Evolutionary conservation across 1,284 basidiomycete species (phyloP).

Genomic region (Salmacisia buchloeana): DNA sequence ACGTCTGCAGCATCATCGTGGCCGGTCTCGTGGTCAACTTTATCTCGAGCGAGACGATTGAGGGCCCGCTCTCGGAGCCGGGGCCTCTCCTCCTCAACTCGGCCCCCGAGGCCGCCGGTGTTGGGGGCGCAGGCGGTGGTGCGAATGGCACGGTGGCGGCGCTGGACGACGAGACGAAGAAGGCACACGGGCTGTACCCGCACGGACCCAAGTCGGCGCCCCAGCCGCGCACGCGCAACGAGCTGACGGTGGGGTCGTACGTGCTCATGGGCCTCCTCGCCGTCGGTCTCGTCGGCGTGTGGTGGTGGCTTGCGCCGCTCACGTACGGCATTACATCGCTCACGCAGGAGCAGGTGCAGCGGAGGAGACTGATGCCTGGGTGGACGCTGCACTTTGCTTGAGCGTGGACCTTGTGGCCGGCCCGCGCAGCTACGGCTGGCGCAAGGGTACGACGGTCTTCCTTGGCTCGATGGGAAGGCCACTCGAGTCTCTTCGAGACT

Average conservation of each 20-base stretch:
- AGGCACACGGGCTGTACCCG: not conserved
- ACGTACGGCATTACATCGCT: constrained; percentile 39
- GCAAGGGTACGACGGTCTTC: too few relatives aligned
- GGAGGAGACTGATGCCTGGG: constrained; percentile 25
- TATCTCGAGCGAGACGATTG: constrained; percentile 64
- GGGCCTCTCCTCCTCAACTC: constrained; percentile 53
- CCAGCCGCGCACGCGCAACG: not conserved
- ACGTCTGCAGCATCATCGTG: constrained; percentile 78
- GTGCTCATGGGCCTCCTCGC: constrained; percentile 14
- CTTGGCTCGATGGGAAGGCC: too few relatives aligned
- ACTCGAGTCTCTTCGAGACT: too few relatives aligned
- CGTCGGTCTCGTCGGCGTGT: constrained; percentile 22
- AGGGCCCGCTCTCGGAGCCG: constrained; percentile 75
- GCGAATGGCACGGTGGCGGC: too few relatives aligned
- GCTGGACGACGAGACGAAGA: not conserved
- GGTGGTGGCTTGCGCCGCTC: constrained; percentile 38
- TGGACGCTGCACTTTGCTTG: constrained; percentile 39
- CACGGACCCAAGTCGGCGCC: not conserved
- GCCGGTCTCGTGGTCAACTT: constrained; percentile 89
- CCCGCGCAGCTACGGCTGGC: too few relatives aligned
- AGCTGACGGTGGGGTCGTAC: not conserved
- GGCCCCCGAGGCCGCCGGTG: constrained; percentile 19
- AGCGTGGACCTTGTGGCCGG: too few relatives aligned
- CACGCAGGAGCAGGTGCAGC: constrained; percentile 22
- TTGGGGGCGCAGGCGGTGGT: not conserved